Percentiles rank a stretch among this genome's conserved stretches.
Conservation (phyloP, 2,329 filamentous ascomycete species). For the Fusarium agapanthi region DNA sequence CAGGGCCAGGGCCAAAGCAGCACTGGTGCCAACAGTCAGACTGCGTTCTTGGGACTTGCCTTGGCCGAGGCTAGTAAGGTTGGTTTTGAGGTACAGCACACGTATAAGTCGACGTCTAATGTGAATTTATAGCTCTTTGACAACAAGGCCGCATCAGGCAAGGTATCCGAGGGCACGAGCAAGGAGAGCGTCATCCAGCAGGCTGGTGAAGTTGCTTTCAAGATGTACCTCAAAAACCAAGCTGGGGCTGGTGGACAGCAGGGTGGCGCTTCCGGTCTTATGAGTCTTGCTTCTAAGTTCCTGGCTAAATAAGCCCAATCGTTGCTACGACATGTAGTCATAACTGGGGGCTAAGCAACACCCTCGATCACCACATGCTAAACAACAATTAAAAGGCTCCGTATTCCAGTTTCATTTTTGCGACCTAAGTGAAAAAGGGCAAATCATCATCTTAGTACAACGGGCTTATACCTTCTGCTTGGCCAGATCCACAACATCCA, state of each 20-base stretch:
- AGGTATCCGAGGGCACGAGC: constrained; percentile 66
- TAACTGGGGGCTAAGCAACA: background rate
- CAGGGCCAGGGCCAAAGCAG: constrained; percentile 57
- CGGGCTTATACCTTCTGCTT: constrained; percentile 10
- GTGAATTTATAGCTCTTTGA: constrained; percentile 65
- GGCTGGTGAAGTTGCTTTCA: constrained; percentile 86
- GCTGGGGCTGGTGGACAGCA: constrained; percentile 49
- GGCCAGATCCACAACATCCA: constrained; percentile 60
- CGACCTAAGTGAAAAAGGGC: background rate
- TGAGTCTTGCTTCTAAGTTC: constrained; percentile 60
- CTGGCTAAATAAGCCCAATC: constrained; percentile 36
- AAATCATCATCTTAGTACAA: background rate
- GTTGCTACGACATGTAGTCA: background rate
- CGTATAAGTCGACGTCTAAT: background rate
- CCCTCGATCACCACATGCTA: background rate
- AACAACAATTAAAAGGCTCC: background rate
- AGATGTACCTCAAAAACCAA: constrained; percentile 89
- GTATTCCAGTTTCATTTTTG: background rate
- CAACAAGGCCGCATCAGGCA: constrained; percentile 62
- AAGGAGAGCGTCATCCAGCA: constrained; percentile 83
- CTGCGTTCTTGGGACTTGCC: constrained; percentile 82
- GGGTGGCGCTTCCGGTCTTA: constrained; percentile 51
- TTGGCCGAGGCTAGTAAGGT: constrained; percentile 89
- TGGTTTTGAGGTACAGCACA: constrained; percentile 17
- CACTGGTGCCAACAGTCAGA: constrained; percentile 66